Conservation (phyloP, 2,329 filamentous ascomycete species). For the Xylariaceae sp. region DNA sequence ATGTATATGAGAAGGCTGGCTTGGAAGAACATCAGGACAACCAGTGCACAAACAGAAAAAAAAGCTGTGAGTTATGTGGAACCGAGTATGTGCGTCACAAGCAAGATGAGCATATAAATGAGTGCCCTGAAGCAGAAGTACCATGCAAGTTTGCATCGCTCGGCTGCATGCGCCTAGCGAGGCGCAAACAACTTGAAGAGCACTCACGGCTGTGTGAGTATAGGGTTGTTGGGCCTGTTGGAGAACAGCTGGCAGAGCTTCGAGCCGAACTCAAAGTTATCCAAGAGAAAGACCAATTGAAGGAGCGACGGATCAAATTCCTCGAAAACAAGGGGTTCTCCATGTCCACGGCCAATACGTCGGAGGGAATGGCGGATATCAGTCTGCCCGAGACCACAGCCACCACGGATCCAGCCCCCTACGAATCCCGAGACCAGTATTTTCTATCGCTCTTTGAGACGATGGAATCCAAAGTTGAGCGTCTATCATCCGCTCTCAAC, state of each 20-base stretch:
- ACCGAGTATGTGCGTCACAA: conserved; percentile 52
- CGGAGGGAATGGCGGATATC: conserved; percentile 37
- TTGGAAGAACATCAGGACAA: conserved; percentile 52
- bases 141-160: conserved; percentile 57
- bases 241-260: conserved; percentile 54
- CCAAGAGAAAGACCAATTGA: conserved; percentile 47
- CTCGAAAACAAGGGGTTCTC: conserved; percentile 47
- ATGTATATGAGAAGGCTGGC: conserved; percentile 55
- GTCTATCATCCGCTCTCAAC: conserved; percentile 61
- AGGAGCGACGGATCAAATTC: conserved; percentile 51
- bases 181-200: conserved; percentile 49
- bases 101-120: conserved; percentile 55
- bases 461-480: conserved; percentile 63
- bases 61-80: conserved; percentile 58
- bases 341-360: conserved; percentile 33
- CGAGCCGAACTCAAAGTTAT: conserved; percentile 56
- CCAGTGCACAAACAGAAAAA: conserved; percentile 55
- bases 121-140: conserved; percentile 51
- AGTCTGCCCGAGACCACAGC: conserved; percentile 35
- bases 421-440: conserved; percentile 52
- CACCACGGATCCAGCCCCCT: conserved; percentile 39
- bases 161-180: conserved; percentile 53
- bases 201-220: conserved; percentile 60
- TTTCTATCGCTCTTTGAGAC: conserved; percentile 55
- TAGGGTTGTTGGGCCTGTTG: conserved; percentile 59